Evolutionary conservation across 139 green algal genomes (phyloP).

Genomic region (Chlorella sp.): DNA sequence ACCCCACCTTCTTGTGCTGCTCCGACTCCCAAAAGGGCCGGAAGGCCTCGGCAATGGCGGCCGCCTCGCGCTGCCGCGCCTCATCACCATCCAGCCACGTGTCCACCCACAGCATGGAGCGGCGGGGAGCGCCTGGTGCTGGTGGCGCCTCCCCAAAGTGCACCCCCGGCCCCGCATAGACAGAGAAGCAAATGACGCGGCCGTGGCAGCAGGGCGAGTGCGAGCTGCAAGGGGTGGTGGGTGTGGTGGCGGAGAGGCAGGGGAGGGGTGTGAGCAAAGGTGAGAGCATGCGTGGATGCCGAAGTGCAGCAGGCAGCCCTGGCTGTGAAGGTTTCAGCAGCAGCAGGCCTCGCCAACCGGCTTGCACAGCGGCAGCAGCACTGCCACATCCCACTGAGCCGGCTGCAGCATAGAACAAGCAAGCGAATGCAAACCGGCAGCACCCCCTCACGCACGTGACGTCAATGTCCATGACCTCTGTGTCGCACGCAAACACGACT

Average conservation of each 20-base stretch:
- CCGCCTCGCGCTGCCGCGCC: constrained; percentile 36
- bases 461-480: constrained; percentile 93
- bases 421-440: too few relatives aligned
- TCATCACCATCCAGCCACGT: constrained; percentile 63
- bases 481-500: constrained; percentile 88
- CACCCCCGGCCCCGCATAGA: constrained; percentile 83
- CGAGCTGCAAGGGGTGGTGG: background rate
- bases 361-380: background rate
- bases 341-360: background rate
- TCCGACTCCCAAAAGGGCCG: constrained; percentile 83
- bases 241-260: background rate
- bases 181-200: constrained; percentile 88
- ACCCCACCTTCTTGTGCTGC: constrained; percentile 71
- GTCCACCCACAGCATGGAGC: constrained; percentile 86
- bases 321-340: background rate
- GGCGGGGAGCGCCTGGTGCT: background rate
- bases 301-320: background rate
- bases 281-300: too few relatives aligned
- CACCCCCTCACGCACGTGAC: constrained; percentile 78
- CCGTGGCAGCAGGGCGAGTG: constrained; percentile 94
- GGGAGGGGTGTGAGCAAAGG: background rate
- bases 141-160: constrained; percentile 65
- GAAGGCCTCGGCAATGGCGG: constrained; percentile 79
- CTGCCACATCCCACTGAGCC: too few relatives aligned
- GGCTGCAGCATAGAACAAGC: too few relatives aligned